Base-by-base conservation (phyloP, 768 basidiomycete species). In the Boletus vinaceobasis region DNA sequence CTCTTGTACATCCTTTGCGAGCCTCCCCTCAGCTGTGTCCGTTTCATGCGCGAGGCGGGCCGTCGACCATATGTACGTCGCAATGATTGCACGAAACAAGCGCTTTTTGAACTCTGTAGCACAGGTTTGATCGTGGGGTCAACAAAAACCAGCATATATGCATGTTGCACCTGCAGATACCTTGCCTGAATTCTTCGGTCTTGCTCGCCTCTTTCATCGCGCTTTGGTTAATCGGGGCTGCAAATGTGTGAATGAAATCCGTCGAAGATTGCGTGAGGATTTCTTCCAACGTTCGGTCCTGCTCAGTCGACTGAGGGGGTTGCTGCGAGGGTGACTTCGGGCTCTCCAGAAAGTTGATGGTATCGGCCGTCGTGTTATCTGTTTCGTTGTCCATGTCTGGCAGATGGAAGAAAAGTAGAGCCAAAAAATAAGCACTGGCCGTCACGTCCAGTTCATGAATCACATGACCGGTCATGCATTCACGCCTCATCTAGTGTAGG, bases 381-480 rank as follows among this genome's bases (percentile, higher is more conserved):
- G 42, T 49, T 17, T 51, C 57, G 38, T 43, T 53, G 43, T 49
- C 54, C 66, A 67, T 67, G 52, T 40, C 38, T 14, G 11, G 40
- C 37, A 33, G 46, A 39, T 53, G 40, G 36, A 43, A 27, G 29
- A 32, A 49, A 42, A 6, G 33, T 15, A 51, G n/a, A 29, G 19
- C 21, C 23, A 44, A 48, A n/a, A 40, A 46, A 42, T 4, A 13
- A 7, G 17, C 35, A 6, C 36, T 17, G 14, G 39, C 29, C 32
- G 50, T 58, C 63, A 44, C 57, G 60, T 59, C 57, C 11, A 26
- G 17, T 47, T 52, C 50, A n/a, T 14, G 36, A 48, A 64, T 67
- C 66, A 67, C 66, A 60, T 67, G 66, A 67, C 57, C n/a, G 32
- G 56, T 62, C 65, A 60, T 55, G 65, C 55, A 23, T 23, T 23